Evolutionary conservation across 106 monocot species (phyloP).

Genomic region (Agapanthus africanus): DNA sequence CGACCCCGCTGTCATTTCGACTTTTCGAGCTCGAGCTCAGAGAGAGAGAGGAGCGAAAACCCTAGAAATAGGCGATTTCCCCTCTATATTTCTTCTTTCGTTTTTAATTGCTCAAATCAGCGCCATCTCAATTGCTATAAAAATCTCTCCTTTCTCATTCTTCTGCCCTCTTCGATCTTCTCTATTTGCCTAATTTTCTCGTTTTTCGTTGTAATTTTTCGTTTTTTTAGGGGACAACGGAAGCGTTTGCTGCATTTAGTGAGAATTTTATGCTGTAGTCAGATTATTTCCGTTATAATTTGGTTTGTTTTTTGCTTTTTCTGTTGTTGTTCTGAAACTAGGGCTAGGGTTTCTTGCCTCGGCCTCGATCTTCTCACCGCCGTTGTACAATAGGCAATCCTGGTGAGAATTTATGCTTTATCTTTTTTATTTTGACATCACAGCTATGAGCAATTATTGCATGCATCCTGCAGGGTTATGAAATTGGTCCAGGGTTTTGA

Average conservation of each 20-base stretch:
- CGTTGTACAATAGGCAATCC: not conserved
- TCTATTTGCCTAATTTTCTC: not conserved
- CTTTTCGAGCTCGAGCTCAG: not conserved
- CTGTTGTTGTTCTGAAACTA: constrained; percentile 1
- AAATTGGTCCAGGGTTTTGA: no score
- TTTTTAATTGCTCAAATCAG: no score
- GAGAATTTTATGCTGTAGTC: not conserved
- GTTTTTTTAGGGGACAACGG: not conserved
- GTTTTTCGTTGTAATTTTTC: not conserved
- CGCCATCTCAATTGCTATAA: not conserved
- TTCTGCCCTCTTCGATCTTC: not conserved
- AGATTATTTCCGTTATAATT: not conserved
- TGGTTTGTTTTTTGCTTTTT: constrained; percentile 2
- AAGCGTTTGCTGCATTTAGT: not conserved
- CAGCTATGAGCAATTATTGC: no score
- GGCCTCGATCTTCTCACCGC: not conserved
- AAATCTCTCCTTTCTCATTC: not conserved
- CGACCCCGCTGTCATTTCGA: no score
- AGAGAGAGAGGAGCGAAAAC: not conserved
- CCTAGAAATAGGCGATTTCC: not conserved
- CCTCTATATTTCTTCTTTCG: no score
- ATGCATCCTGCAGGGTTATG: no score
- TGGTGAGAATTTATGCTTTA: not conserved
- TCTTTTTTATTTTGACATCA: no score
- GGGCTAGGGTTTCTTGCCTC: constrained; percentile 1